A percentile compares a stretch with the other conserved stretches of the same genome.
Evolutionary conservation across 2,329 filamentous ascomycete species (phyloP).

Genomic region (Xylariales sp.): DNA sequence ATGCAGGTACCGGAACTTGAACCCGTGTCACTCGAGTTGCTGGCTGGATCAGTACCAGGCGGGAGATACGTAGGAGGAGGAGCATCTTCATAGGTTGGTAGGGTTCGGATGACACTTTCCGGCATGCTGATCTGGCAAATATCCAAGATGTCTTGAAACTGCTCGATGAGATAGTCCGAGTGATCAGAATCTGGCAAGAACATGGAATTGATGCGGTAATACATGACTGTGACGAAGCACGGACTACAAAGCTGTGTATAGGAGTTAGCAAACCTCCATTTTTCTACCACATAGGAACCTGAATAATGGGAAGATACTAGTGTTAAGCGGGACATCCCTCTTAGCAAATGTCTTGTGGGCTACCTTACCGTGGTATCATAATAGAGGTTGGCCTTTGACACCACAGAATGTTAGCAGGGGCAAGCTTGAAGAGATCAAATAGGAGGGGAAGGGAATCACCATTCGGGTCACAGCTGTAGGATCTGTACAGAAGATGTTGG

Average conservation of each 20-base stretch:
- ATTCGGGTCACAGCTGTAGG: no score
- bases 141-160: slow-evolving; percentile 5
- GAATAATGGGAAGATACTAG: no score
- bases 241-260: slow-evolving; percentile 2
- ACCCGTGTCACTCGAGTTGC: neutral
- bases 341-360: no score
- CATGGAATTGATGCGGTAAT: slow-evolving; percentile 3
- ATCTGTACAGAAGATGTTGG: no score
- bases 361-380: no score
- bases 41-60: neutral
- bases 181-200: slow-evolving; percentile 1
- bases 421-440: no score
- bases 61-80: neutral
- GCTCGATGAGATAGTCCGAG: slow-evolving; percentile 5
- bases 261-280: slow-evolving; percentile 1
- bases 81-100: neutral
- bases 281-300: no score
- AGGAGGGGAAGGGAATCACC: no score
- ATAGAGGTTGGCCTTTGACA: no score
- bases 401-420: neutral
- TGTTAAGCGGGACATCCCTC: no score
- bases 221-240: slow-evolving; percentile 4
- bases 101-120: neutral
- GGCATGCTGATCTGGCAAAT: neutral
- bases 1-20: neutral